Evolutionary conservation across 176 grass and related monocot genomes (phyloP).

Genomic region (Rhynchospora pubera): DNA sequence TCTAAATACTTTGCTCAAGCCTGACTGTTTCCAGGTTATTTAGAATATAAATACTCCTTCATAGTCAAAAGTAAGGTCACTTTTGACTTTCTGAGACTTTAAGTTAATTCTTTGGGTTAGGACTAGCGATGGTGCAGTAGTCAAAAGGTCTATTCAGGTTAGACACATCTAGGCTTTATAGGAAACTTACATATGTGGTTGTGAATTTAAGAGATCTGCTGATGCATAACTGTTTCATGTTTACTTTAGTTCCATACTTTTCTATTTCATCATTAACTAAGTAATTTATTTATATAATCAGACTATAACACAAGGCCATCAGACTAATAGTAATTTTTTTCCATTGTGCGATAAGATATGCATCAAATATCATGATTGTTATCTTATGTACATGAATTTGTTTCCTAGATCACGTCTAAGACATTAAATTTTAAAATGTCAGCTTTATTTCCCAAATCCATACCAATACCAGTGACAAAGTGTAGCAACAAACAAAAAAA

Average conservation of each 20-base stretch:
- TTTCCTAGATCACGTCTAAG: not conserved
- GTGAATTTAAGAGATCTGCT: not conserved
- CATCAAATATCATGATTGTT: too few species aligned
- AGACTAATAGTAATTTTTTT: not conserved
- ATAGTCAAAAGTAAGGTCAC: not conserved
- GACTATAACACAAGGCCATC: not conserved
- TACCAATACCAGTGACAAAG: not conserved
- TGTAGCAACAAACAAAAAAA: not conserved
- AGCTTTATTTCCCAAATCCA: not conserved
- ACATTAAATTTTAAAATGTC: not conserved
- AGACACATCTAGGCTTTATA: not conserved
- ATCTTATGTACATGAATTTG: not conserved
- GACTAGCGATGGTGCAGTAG: too few species aligned
- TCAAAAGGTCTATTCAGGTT: not conserved
- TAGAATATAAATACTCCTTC: not conserved
- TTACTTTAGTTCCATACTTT: not conserved
- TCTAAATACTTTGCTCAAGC: not conserved
- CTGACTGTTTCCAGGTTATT: not conserved
- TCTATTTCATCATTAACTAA: not conserved
- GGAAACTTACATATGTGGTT: not conserved
- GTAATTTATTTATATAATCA: not conserved
- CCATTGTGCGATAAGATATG: too few species aligned
- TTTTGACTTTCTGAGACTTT: not conserved
- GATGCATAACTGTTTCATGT: not conserved
- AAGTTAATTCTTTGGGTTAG: not conserved